Conservation (phyloP, 2,329 filamentous ascomycete genomes). For the Colletotrichum sp. region DNA sequence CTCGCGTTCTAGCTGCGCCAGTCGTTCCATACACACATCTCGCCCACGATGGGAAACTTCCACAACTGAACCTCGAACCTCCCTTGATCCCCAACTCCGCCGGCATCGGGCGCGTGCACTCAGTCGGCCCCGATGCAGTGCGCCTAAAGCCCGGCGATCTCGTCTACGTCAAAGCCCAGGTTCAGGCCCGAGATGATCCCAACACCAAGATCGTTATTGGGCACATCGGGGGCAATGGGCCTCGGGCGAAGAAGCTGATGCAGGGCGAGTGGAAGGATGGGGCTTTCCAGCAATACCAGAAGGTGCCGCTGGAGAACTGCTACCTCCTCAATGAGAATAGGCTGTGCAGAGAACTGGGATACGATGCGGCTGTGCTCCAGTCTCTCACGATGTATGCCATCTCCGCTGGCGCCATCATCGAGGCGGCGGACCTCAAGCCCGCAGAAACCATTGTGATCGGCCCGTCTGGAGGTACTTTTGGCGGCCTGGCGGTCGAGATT, state of each 20-base stretch:
- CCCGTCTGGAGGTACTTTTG: slow-evolving; percentile 55
- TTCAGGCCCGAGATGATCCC: slow-evolving; percentile 34
- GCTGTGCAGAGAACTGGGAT: slow-evolving; percentile 35
- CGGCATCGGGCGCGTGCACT: slow-evolving; percentile 38
- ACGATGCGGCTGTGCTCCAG: slow-evolving; percentile 42
- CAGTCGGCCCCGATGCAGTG: slow-evolving; percentile 35
- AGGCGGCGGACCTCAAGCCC: slow-evolving; percentile 41
- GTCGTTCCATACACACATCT: background rate
- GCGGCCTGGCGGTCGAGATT: slow-evolving; percentile 50
- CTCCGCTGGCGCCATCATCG: slow-evolving; percentile 47
- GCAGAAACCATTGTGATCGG: slow-evolving; percentile 54
- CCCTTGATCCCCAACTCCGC: slow-evolving; percentile 36
- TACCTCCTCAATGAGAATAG: slow-evolving; percentile 34
- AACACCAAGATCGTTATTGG: slow-evolving; percentile 31
- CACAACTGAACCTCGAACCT: background rate
- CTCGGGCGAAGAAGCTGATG: slow-evolving; percentile 24
- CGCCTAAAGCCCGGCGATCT: slow-evolving; percentile 35
- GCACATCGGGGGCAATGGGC: slow-evolving; percentile 27
- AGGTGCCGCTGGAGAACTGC: slow-evolving; percentile 38
- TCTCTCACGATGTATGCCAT: slow-evolving; percentile 42
- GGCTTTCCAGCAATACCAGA: slow-evolving; percentile 31
- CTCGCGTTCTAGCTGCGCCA: background rate
- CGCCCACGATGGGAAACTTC: background rate
- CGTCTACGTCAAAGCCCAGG: slow-evolving; percentile 33
- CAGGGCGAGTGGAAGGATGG: slow-evolving; percentile 35